Base-by-base conservation (phyloP, 495 filamentous ascomycete species). In the Cercophora sp. region DNA sequence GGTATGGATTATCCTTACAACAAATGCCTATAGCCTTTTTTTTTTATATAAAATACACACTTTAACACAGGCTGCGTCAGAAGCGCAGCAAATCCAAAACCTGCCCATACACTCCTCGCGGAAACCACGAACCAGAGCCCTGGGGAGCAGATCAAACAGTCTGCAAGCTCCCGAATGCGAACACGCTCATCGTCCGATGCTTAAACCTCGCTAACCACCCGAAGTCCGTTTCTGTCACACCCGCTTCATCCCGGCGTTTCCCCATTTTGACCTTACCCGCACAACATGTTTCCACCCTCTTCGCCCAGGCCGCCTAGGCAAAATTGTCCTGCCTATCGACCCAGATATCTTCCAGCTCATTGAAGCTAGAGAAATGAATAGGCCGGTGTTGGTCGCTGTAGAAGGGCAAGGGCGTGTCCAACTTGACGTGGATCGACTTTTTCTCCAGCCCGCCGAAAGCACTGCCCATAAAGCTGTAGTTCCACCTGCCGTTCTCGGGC, bases 381-480 rank as follows among this genome's bases (percentile, higher is more conserved):
- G 89, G 89, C 20, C 94, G 84, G 68, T 99, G 94, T 62, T 89
- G 81, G 63, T 91, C 90, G 64, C 85, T 88, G 74, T 99, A 99
- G 76, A 96, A 99, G 8, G 83, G 78, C 51, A 87, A 59, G 19
- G 94, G 94, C 19, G 87, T 90, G 74, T 97, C 94, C 55, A 99
- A 83, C 78, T 92, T 93, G 53, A 96, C 91, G 64, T 88, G 84
- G 43, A 93, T 80, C 24, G 84, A 76, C 70, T 87, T 90, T 83
- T 96, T 96, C 77, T 96, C 92, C 46, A 94, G 60, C 16, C 80
- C 82, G 39, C 83, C 83, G 65, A 96, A 99, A 13, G 81, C 81
- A 52, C 85, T 88, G 32, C 93, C 93, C 84, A 96, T 91, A 75
- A 97, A 97, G 67, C 87, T 93, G 69, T 95, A 99, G 70, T 99